Percentiles rank a stretch among this genome's conserved stretches.
phyloP scores from a whole-genome alignment of 2,329 filamentous ascomycete genomes.

The Venturiaceae sp. region DNA sequence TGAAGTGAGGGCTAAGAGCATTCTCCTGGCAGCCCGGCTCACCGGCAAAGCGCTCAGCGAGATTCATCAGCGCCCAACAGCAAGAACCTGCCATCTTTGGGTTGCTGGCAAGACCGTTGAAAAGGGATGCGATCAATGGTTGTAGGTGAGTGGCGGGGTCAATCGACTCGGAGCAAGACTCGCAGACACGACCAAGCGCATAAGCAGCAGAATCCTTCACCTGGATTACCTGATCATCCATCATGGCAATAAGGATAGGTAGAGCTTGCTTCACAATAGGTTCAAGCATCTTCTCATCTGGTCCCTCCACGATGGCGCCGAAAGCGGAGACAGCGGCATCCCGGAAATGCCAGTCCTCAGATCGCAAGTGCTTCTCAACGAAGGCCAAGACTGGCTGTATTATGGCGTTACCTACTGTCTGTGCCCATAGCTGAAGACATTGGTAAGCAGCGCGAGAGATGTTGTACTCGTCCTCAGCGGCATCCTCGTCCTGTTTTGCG shows the following conservation, averaged over 20 bases:
- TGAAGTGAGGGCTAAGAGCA: constrained; percentile 82
- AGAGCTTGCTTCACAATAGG: constrained; percentile 94
- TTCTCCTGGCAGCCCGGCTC: constrained; percentile 72
- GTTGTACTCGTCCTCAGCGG: constrained; percentile 95
- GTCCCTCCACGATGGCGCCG: constrained; percentile 97
- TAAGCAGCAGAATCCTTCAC: constrained; percentile 96
- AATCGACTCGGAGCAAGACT: constrained; percentile 84
- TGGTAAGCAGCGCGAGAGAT: constrained; percentile 91
- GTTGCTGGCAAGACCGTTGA: constrained; percentile 79
- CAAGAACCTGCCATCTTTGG: constrained; percentile 97
- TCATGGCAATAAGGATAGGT: constrained; percentile 84
- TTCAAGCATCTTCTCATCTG: constrained; percentile 83
- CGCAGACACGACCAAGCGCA: constrained; percentile 89
- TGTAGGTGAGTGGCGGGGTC: constrained; percentile 77
- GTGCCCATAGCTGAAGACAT: constrained; percentile 88
- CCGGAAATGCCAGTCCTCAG: constrained; percentile 87
- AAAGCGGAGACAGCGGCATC: constrained; percentile 97
- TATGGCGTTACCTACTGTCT: constrained; percentile 77
- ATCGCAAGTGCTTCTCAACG: constrained; percentile 81
- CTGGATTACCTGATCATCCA: constrained; percentile 77
- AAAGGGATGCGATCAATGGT: constrained; percentile 76
- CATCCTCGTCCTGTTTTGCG: constrained; percentile 96
- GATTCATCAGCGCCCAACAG: constrained; percentile 98
- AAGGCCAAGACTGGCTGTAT: constrained; percentile 82
- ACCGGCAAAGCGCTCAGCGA: constrained; percentile 89